Evolutionary conservation across 129 eudicot genomes (phyloP), one percentile per base, ranked within the genome.

Genomic region (Helianthus annuus): DNA sequence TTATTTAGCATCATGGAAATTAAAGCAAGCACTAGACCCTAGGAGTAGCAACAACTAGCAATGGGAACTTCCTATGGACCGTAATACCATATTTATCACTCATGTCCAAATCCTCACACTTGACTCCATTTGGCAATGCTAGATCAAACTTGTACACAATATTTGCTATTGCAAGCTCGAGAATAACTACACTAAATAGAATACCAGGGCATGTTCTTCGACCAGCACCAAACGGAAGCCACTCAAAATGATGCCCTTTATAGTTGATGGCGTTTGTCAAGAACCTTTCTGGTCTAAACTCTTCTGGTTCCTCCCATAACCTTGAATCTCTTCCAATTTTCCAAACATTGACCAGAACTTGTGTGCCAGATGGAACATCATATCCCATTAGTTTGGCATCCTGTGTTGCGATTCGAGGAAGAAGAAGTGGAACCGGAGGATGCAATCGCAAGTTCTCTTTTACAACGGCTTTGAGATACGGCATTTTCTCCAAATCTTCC

Each of bases 171-270:
- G 2, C 74, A 36, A 70, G 64, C 39, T 70, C 64, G 19, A 53
- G 39, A 12, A 54, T 39, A 10, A 5, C 39, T 19, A 54, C 53
- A 22, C 64, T 27, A 70, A 70, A 70, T 19, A 6, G 48, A 53
- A 70, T 12, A 36, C 74, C 64, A 6, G 74, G 39, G 24, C 74
- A 70, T 12, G 38, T 11, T 70, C 74, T 70, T 48, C 52, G 51
- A 39, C 74, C 74, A 11, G 64, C 74, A 53, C 74, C 74, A 14
- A 36, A 70, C 54, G 74, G 74, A 54, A 70, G 52, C 74, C 52
- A 54, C 42, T 70, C 64, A 40, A 39, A 55, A 16, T 39, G 63
- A n/a, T 10, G 38, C 19, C 61, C 32, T 49, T 29, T 49, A 48
- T 68, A 68, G 29, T 49, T 36, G 10, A 68, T 51, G 48, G 48